Conservation (phyloP, 1,284 basidiomycete species). For the Hemileia vastatrix region DNA sequence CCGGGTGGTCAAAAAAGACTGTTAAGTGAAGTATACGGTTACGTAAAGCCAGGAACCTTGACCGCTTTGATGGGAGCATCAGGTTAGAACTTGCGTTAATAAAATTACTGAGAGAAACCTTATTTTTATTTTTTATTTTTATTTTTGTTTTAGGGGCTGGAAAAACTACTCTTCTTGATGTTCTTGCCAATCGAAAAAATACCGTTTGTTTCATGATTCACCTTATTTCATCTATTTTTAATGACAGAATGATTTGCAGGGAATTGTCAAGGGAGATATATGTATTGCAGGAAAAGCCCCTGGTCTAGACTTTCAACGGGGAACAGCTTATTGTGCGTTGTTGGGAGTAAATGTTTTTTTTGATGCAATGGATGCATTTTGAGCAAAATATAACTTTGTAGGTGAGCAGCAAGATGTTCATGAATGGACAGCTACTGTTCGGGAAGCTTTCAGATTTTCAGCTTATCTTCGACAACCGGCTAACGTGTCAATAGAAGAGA, state of each 20-base stretch:
- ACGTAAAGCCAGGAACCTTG: slow-evolving; percentile 49
- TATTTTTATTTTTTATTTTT: background rate
- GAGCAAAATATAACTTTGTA: too few species aligned
- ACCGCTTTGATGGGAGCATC: slow-evolving; percentile 49
- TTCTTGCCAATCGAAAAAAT: slow-evolving; percentile 50
- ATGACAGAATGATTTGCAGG: slow-evolving; percentile 35
- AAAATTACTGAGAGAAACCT: slow-evolving; percentile 35
- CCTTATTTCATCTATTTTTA: slow-evolving; percentile 36
- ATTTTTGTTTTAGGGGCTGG: slow-evolving; percentile 33
- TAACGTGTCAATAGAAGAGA: slow-evolving; percentile 48
- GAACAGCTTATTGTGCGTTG: slow-evolving; percentile 61
- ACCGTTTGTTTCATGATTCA: slow-evolving; percentile 29
- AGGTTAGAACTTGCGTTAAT: slow-evolving; percentile 30
- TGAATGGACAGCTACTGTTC: slow-evolving; percentile 62
- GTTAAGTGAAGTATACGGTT: slow-evolving; percentile 49
- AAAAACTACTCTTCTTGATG: slow-evolving; percentile 51
- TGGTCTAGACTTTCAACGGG: slow-evolving; percentile 49
- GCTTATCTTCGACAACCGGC: slow-evolving; percentile 54
- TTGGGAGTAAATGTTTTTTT: slow-evolving; percentile 59
- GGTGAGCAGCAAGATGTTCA: slow-evolving; percentile 51
- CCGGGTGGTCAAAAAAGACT: slow-evolving; percentile 45
- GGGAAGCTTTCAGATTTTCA: slow-evolving; percentile 53
- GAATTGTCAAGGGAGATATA: slow-evolving; percentile 45
- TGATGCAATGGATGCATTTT: too few species aligned
- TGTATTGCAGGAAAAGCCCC: slow-evolving; percentile 50